Conservation (phyloP, 768 basidiomycete genomes). For the Zangia roseola region DNA sequence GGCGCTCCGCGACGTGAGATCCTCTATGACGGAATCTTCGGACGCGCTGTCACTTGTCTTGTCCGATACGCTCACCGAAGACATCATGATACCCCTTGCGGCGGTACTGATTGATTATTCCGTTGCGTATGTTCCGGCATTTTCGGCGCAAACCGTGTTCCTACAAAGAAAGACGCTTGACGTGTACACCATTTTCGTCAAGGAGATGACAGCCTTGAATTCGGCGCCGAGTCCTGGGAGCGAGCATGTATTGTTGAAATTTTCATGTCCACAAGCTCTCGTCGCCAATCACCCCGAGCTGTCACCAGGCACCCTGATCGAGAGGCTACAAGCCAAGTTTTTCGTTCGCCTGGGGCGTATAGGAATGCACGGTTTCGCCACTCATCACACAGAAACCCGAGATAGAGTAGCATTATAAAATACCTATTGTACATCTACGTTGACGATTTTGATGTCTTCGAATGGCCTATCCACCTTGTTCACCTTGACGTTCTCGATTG, state of each 20-base stretch:
- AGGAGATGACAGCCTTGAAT: neutral
- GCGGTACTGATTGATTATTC: slow-evolving; percentile 62
- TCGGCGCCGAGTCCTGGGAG: neutral
- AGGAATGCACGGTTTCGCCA: slow-evolving; percentile 22
- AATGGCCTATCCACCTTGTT: slow-evolving; percentile 86
- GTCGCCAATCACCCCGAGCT: slow-evolving; percentile 12
- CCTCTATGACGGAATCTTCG: slow-evolving; percentile 4
- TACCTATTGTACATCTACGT: slow-evolving; percentile 65
- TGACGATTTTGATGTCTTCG: slow-evolving; percentile 91
- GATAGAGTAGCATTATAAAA: slow-evolving; percentile 50
- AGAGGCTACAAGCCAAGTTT: slow-evolving; percentile 36
- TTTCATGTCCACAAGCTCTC: slow-evolving; percentile 51
- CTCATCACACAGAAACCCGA: slow-evolving; percentile 36
- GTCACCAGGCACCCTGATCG: slow-evolving; percentile 23
- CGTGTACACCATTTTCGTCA: slow-evolving; percentile 41
- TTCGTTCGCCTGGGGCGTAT: slow-evolving; percentile 26
- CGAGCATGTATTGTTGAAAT: slow-evolving; percentile 48
- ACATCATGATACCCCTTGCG: slow-evolving; percentile 49
- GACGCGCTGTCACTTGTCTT: slow-evolving; percentile 29
- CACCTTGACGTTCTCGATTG: slow-evolving; percentile 87
- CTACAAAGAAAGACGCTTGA: slow-evolving; percentile 49
- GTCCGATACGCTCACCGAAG: slow-evolving; percentile 24
- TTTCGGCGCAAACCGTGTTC: slow-evolving; percentile 35
- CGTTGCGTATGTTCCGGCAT: slow-evolving; percentile 52
- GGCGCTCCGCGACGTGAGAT: slow-evolving; percentile 11